Evolutionary conservation across 176 grass and related monocot species (phyloP).

Genomic region (Ensete ventricosum): DNA sequence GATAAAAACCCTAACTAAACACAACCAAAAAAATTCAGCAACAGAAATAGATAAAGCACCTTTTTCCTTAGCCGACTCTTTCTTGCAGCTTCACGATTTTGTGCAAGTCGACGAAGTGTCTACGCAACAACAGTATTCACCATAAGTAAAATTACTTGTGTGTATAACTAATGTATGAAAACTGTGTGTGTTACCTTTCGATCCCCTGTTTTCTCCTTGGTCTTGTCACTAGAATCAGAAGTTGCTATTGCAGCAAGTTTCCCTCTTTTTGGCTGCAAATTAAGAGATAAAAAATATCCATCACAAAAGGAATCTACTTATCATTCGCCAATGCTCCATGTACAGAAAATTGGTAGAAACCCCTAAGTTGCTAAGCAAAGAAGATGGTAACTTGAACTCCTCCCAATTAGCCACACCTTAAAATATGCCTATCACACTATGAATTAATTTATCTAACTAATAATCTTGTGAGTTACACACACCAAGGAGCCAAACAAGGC

Average conservation of each 20-base stretch:
- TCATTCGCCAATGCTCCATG: neutral
- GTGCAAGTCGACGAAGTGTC: conserved; percentile 61
- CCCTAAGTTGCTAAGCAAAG: neutral
- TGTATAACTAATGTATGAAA: neutral
- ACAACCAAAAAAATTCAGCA: neutral
- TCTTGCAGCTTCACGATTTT: conserved; percentile 69
- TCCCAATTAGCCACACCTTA: neutral
- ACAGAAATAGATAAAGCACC: conserved; percentile 16
- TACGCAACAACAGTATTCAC: conserved; percentile 23
- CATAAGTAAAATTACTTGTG: conserved; percentile 20
- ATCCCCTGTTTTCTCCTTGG: conserved; percentile 51
- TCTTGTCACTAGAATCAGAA: conserved; percentile 63
- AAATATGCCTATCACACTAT: too few relatives aligned
- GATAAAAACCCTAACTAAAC: neutral
- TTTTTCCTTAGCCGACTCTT: conserved; percentile 71
- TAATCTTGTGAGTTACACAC: too few relatives aligned
- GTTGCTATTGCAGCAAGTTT: conserved; percentile 33
- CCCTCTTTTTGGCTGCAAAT: conserved; percentile 47
- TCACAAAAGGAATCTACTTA: neutral
- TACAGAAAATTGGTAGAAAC: neutral
- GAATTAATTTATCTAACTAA: too few relatives aligned
- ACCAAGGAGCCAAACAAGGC: too few relatives aligned
- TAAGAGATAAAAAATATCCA: neutral
- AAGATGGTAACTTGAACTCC: neutral
- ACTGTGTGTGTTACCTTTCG: conserved; percentile 43